A percentile compares a stretch with the other conserved stretches of the same genome.
phyloP scores from a whole-genome alignment of 345 rosid genomes.

The Eucalyptus marginata region DNA sequence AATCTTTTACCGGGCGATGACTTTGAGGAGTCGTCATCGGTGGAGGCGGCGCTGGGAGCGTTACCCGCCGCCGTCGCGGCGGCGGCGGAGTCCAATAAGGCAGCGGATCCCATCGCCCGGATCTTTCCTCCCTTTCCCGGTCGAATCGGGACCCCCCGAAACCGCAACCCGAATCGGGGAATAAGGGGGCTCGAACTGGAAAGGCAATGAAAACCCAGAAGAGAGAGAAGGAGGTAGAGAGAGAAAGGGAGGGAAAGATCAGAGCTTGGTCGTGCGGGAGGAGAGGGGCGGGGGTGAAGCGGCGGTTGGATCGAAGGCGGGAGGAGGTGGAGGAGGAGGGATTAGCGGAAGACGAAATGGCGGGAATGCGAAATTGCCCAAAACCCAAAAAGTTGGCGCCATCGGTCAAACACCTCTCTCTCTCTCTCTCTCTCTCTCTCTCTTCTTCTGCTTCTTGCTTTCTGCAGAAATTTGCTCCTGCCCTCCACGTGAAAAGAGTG shows the following conservation, averaged over 20 bases:
- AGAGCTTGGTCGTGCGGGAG: neutral
- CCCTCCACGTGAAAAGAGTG: neutral
- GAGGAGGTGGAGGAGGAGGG: neutral
- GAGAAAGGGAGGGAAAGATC: neutral
- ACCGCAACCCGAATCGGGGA: neutral
- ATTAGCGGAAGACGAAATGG: neutral
- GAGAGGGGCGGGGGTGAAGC: neutral
- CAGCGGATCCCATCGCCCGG: slow-evolving; percentile 4
- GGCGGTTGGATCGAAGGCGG: neutral
- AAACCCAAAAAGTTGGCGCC: slow-evolving; percentile 5
- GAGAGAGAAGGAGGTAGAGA: neutral
- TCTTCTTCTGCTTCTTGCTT: neutral
- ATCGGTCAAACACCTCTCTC: neutral
- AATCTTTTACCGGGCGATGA: neutral
- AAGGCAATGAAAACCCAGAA: neutral
- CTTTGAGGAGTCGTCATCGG: neutral
- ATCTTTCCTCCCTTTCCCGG: neutral
- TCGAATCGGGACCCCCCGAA: neutral
- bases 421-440: neutral
- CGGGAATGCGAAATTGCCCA: neutral
- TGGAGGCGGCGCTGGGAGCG: neutral
- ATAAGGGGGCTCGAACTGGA: neutral
- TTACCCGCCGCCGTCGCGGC: neutral
- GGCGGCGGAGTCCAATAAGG: neutral
- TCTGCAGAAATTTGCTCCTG: neutral